These are phyloP conservation scores for Barbatosphaeria neglecta DNA, from an alignment of 495 filamentous ascomycete species.

Conservation along the genomic window DNA sequence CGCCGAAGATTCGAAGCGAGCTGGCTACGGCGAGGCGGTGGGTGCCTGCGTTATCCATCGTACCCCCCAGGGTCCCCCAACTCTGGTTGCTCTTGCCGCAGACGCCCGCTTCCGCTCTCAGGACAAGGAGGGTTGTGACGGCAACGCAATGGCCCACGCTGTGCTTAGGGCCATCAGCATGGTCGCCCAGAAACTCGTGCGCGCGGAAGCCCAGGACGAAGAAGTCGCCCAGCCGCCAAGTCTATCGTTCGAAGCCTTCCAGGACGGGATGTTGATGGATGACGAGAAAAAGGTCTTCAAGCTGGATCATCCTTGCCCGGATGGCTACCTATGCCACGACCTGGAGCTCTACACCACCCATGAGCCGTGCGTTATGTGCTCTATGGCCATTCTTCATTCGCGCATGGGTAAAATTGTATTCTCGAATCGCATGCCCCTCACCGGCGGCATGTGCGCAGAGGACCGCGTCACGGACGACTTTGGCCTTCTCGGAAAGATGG, in stretches of 20 bases:
- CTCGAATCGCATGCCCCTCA: constrained; percentile 47
- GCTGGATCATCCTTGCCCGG: constrained; percentile 32
- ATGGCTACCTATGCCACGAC: constrained; percentile 88
- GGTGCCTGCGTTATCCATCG: constrained; percentile 77
- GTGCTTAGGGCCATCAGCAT: constrained; percentile 81
- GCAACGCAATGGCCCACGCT: constrained; percentile 72
- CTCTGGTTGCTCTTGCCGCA: constrained; percentile 61
- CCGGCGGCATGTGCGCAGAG: constrained; percentile 43
- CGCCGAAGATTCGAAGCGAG: constrained; percentile 42
- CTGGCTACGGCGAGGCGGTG: constrained; percentile 52
- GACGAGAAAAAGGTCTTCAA: constrained; percentile 32
- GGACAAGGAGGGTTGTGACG: constrained; percentile 30
- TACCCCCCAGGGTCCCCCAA: constrained; percentile 20
- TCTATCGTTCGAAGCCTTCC: constrained; percentile 34
- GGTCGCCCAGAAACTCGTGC: constrained; percentile 59
- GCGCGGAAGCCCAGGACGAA: constrained; percentile 23
- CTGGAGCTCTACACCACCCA: constrained; percentile 87
- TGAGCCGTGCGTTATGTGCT: constrained; percentile 92
- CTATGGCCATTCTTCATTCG: constrained; percentile 89
- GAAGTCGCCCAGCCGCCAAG: constrained; percentile 9
- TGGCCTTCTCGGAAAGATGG: constrained; percentile 20
- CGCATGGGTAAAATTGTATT: constrained; percentile 79
- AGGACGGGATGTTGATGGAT: constrained; percentile 28
- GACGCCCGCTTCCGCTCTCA: constrained; percentile 59
- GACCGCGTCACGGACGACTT: constrained; percentile 28